Evolutionary conservation across 2,329 filamentous ascomycete genomes (phyloP), one percentile per base, ranked within the genome.

Genomic region (Talaromyces amestolkiae): DNA sequence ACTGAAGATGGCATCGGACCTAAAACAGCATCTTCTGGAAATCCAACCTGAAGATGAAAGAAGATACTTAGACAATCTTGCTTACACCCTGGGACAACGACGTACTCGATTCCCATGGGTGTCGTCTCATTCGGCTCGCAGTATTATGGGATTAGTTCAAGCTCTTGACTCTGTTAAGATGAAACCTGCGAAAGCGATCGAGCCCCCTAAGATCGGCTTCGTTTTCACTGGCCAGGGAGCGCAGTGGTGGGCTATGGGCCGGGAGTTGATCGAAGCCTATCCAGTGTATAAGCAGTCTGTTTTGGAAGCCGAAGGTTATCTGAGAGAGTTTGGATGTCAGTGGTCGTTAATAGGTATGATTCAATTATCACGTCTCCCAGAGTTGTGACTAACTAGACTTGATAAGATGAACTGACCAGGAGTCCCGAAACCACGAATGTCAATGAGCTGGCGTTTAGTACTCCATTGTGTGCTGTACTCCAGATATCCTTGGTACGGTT

Each of bases 61-160:
- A 2, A 17, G n/a, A 17, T 43, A 43, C 41, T 43, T 43, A 7
- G 17, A 43, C 15, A 43, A 43, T n/a, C 41, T 43, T 17, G 41
- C 41, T 9, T 43, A 43, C 41, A 43, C 41, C 5, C 41, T 43
- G 15, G 41, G 41, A 4, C 41, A 43, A 43, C 41, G 41, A 5
- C 41, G 41, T 19, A 43, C 41, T 17, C 41, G 41, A 8, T 43
- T 43, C 17, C 41, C 41, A 43, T 43, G 41, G 41, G 41, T 43
- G 7, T 17, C 41, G 17, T 43, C 41, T 43, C 41, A 43, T 17
- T 43, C 75, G 0, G 80, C 81, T 0, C 76, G 78, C 1, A 83
- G 81, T 0, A 59, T 84, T 0, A 74, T 75, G 0, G 74, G 73
- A 0, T 22, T 85, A 1, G 76, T 85, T n/a, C 85, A 85, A 64